Evolutionary conservation across 2,329 filamentous ascomycete genomes (phyloP), one percentile per base, ranked within the genome.

Genomic region (Dactylellina leptospora): DNA sequence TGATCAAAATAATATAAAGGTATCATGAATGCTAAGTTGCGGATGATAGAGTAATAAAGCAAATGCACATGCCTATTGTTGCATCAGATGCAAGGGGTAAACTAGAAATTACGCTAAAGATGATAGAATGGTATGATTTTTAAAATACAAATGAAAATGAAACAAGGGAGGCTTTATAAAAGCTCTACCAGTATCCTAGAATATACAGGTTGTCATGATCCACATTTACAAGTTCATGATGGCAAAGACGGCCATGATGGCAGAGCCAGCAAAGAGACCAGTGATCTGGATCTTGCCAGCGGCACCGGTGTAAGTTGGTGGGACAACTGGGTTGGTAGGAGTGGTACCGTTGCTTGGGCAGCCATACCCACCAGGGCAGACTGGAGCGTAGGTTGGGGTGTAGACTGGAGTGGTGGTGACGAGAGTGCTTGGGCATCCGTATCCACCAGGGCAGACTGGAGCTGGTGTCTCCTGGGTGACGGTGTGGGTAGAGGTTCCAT

Each of bases 221-320:
- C 68, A 60, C 68, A 59, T 72, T 72, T 72, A 72, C 68, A 72
- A 59, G 55, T 72, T 72, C 68, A 72, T 64, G 58, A 72, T 72
- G 45, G 68, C 68, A 55, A 64, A 63, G 47, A 64, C 59, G 44
- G 59, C 68, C 68, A 72, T 64, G 40, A 72, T 54, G 30, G 68
- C 68, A 22, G 68, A 72, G 20, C 53, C 59, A n/a, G 48, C 68
- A 16, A 72, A 60, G 54, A 72, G 27, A 36, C 68, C 68, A 72
- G 68, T 54, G 54, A 63, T 55, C 68, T 72, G 59, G 68, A 72
- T 30, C 59, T 72, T 64, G 22, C 68, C 59, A 36, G 68, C 59
- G 50, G 68, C 59, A 28, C 68, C 68, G 53, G 68, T 72, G 59
- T 72, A 72, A 38, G 58, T 44, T 53, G 68, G 59, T 58, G 64